Conservation (phyloP, 1,284 basidiomycete genomes). For the Xerocomus nothofagi region DNA sequence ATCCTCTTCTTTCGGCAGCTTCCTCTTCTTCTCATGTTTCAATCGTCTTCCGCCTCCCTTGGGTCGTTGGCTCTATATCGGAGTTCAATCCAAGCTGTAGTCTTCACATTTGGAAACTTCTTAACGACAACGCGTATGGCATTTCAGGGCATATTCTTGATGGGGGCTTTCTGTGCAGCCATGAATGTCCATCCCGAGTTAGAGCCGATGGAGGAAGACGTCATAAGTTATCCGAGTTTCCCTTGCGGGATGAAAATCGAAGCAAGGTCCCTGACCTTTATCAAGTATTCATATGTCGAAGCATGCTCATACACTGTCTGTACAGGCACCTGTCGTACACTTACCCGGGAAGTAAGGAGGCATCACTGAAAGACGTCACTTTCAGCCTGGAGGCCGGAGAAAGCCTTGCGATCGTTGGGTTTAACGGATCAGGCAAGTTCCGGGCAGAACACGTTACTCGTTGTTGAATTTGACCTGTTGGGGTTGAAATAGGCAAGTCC, state of each 20-base stretch:
- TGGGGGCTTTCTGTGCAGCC: constrained; percentile 78
- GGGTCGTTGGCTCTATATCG: constrained; percentile 78
- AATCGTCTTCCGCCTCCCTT: constrained; percentile 68
- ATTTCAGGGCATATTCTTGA: constrained; percentile 77
- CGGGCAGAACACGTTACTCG: constrained; percentile 4
- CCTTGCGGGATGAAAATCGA: constrained; percentile 66
- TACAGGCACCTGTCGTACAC: constrained; percentile 70
- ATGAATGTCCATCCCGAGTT: constrained; percentile 67
- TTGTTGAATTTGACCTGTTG: constrained; percentile 14
- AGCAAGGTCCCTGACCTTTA: constrained; percentile 50
- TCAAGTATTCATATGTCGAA: constrained; percentile 8
- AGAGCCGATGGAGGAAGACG: constrained; percentile 54
- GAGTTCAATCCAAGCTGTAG: constrained; percentile 68
- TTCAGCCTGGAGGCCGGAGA: constrained; percentile 72
- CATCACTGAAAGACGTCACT: constrained; percentile 66
- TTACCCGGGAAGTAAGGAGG: constrained; percentile 68
- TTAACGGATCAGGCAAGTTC: constrained; percentile 71
- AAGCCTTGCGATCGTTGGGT: constrained; percentile 79
- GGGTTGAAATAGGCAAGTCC: constrained; percentile 62
- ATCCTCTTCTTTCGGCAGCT: constrained; percentile 46
- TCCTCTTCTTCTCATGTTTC: constrained; percentile 67
- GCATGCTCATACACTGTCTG: constrained; percentile 19
- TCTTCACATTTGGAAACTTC: constrained; percentile 61
- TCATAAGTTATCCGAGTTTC: constrained; percentile 46
- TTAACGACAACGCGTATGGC: constrained; percentile 63